Evolutionary conservation across 1,284 basidiomycete species (phyloP).

Genomic region (Microbotryum saponariae): DNA sequence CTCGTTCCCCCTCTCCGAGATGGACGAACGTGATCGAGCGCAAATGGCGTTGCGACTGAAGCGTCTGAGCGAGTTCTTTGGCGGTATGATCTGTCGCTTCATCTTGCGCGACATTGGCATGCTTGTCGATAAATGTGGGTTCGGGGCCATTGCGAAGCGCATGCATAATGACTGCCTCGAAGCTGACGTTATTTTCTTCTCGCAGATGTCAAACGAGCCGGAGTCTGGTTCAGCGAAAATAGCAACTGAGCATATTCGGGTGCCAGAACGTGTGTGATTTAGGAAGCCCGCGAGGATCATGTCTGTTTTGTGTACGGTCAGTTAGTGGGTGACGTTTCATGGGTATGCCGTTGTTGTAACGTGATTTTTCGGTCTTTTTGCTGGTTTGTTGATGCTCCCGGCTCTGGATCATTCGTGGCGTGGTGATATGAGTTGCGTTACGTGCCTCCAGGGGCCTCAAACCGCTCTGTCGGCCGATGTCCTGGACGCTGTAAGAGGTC

Average conservation of each 20-base stretch:
- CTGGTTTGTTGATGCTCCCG: not conserved
- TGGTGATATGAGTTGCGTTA: too few relatives aligned
- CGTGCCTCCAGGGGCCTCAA: too few relatives aligned
- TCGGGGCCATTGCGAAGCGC: not conserved
- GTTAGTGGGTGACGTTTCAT: not conserved
- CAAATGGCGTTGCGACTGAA: conserved; percentile 67
- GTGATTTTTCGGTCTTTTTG: not conserved
- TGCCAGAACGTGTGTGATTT: not conserved
- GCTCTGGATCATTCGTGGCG: not conserved
- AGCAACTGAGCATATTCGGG: not conserved
- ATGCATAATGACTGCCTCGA: not conserved
- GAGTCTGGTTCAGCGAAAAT: conserved; percentile 24
- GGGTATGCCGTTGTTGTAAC: not conserved
- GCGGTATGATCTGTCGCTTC: conserved; percentile 79
- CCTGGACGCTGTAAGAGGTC: too few relatives aligned
- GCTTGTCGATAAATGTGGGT: conserved; percentile 75
- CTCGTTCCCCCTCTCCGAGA: conserved; percentile 55
- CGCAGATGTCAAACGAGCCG: conserved; percentile 30
- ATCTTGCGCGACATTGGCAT: conserved; percentile 61
- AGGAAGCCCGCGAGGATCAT: too few relatives aligned
- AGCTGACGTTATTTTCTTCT: not conserved
- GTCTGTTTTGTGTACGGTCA: too few relatives aligned
- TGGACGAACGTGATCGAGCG: conserved; percentile 47
- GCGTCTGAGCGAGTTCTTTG: conserved; percentile 81
- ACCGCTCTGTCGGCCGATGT: too few relatives aligned